Percentiles rank a stretch among this genome's conserved stretches.
phyloP scores from a whole-genome alignment of 2,329 filamentous ascomycete species.

The Trichoderma sp. region DNA sequence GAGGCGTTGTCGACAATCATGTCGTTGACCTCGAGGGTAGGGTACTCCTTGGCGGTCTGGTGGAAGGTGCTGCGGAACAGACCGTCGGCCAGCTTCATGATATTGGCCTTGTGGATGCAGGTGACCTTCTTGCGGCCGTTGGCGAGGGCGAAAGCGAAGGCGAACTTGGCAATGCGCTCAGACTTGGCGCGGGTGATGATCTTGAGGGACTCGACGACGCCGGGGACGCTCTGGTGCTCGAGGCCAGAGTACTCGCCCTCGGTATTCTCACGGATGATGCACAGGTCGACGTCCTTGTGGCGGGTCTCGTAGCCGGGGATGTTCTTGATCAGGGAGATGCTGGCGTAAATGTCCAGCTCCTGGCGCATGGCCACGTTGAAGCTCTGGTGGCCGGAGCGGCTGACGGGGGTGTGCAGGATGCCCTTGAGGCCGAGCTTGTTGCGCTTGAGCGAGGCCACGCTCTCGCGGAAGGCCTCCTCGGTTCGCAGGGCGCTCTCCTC shows the following conservation, averaged over 20 bases:
- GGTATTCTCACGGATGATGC: constrained; percentile 99
- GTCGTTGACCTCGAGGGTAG: constrained; percentile 92
- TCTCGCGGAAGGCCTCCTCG: constrained; percentile 93
- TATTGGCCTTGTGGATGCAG: constrained; percentile 99
- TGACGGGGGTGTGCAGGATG: constrained; percentile 96
- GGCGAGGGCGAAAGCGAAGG: constrained; percentile 94
- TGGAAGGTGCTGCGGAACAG: constrained; percentile 98
- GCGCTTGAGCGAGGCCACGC: constrained; percentile 89
- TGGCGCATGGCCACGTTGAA: constrained; percentile 99
- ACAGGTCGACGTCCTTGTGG: constrained; percentile 95
- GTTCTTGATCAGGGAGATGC: constrained; percentile 98
- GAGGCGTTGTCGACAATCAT: constrained; percentile 99
- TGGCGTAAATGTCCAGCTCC: constrained; percentile 99
- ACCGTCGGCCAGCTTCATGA: constrained; percentile 99
- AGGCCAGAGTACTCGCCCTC: constrained; percentile 99
- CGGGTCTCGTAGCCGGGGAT: constrained; percentile 97
- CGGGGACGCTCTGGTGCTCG: constrained; percentile 94
- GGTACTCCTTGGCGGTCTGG: constrained; percentile 89
- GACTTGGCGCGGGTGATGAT: constrained; percentile 99
- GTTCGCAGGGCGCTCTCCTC: constrained; percentile 79
- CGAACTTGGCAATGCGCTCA: constrained; percentile 98
- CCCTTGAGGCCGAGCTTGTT: constrained; percentile 99
- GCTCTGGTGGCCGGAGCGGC: constrained; percentile 94
- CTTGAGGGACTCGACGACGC: constrained; percentile 98
- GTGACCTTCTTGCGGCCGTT: constrained; percentile 99